Conservation (phyloP, 192 early-diverging fungal genomes). For the Fimicolochytrium jonesii region DNA sequence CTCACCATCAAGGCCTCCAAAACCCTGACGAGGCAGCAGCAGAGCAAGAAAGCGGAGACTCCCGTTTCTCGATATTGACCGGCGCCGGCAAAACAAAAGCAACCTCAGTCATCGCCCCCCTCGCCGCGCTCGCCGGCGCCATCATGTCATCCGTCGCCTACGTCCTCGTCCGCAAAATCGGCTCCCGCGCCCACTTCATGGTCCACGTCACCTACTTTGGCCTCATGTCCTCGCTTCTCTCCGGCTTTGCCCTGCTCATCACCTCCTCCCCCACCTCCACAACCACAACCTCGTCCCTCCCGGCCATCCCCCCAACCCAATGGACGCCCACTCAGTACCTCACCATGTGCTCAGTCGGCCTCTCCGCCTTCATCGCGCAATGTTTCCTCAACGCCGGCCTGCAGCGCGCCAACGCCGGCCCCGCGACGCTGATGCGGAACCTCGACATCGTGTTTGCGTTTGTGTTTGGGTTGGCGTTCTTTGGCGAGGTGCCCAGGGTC, state of each 20-base stretch:
- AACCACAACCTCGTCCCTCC: not conserved
- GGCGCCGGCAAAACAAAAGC: no score
- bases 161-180: constrained; percentile 67
- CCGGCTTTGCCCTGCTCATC: constrained; percentile 37
- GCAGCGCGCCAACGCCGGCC: constrained; percentile 69
- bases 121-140: constrained; percentile 39
- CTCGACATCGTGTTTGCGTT: constrained; percentile 79
- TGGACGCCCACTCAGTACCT: constrained; percentile 43
- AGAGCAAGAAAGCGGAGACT: no score
- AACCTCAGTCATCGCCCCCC: constrained; percentile 25
- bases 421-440: constrained; percentile 75
- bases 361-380: constrained; percentile 66
- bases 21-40: no score
- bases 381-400: constrained; percentile 70
- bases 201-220: constrained; percentile 81
- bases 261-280: not conserved
- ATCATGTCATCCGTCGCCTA: constrained; percentile 62
- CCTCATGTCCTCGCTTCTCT: constrained; percentile 51
- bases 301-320: not conserved
- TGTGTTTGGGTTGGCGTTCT: constrained; percentile 63
- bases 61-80: no score
- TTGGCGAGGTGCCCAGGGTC: constrained; percentile 60
- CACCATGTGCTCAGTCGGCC: constrained; percentile 47
- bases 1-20: no score
- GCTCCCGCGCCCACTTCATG: constrained; percentile 66